phyloP scores from a whole-genome alignment of 2,329 filamentous ascomycete genomes.

The Diaporthe australafricana region DNA sequence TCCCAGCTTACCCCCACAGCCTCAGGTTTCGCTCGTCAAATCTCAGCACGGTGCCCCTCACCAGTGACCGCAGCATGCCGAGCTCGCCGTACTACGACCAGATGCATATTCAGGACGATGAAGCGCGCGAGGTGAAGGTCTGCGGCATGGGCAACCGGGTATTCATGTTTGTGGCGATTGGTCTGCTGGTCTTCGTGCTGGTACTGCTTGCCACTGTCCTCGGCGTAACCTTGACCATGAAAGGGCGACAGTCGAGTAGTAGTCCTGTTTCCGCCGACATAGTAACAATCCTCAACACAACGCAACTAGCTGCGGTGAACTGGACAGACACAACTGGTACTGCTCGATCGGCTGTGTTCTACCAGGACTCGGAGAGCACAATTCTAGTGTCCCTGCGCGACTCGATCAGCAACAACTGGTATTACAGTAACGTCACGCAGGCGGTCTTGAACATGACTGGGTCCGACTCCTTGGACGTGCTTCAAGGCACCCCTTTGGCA shows the following conservation, averaged over 20 bases:
- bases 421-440: conserved; percentile 27
- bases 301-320: conserved; percentile 26
- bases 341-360: conserved; percentile 16
- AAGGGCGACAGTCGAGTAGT: neutral
- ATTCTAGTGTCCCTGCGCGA: conserved; percentile 18
- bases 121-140: conserved; percentile 2
- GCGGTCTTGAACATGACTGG: conserved; percentile 27
- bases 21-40: neutral
- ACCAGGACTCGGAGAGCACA: conserved; percentile 16
- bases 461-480: neutral
- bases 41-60: conserved; percentile 7
- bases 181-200: conserved; percentile 27
- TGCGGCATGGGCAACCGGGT: conserved; percentile 26
- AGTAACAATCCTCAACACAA: neutral
- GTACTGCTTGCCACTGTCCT: conserved; percentile 26
- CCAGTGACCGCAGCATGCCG: neutral
- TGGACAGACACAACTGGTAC: conserved; percentile 25
- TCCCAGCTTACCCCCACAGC: conserved; percentile 25
- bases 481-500: conserved; percentile 23
- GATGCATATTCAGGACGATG: conserved; percentile 3
- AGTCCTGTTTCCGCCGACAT: neutral
- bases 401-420: conserved; percentile 28
- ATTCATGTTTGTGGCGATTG: conserved; percentile 11
- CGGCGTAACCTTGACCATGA: conserved; percentile 26
- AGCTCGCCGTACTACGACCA: neutral